phyloP scores from a whole-genome alignment of 768 basidiomycete genomes.

The Chalciporus sphaerocephalus region DNA sequence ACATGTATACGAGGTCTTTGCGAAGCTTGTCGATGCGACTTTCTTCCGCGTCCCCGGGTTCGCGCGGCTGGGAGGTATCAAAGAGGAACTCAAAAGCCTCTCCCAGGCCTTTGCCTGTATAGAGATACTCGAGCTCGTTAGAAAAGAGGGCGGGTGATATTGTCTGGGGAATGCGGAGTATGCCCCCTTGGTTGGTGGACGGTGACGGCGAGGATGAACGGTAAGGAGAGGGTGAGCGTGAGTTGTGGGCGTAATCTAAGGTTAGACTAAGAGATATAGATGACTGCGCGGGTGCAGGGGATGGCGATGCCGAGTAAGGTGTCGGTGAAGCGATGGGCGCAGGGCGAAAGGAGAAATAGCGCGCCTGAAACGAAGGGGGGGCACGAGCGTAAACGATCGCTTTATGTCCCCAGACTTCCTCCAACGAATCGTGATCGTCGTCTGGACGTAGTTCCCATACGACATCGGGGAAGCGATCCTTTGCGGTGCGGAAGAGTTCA shows the following conservation, averaged over 20 bases:
- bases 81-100: conserved; percentile 86
- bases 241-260: conserved; percentile 38
- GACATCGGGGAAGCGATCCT: conserved; percentile 93
- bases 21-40: conserved; percentile 77
- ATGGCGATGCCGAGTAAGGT: conserved; percentile 47
- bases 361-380: conserved; percentile 83
- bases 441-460: conserved; percentile 79
- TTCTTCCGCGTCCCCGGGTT: conserved; percentile 47
- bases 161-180: conserved; percentile 60
- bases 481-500: conserved; percentile 73
- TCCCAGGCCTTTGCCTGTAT: conserved; percentile 86
- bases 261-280: conserved; percentile 53
- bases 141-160: conserved; percentile 80
- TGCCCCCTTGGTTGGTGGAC: conserved; percentile 37
- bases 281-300: conserved; percentile 53
- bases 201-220: conserved; percentile 45
- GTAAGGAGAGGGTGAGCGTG: conserved; percentile 45
- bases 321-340: conserved; percentile 48
- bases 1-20: conserved; percentile 95
- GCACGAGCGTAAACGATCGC: conserved; percentile 95
- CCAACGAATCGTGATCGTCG: conserved; percentile 45
- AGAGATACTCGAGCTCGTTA: conserved; percentile 90
- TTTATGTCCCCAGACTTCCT: conserved; percentile 90
- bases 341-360: conserved; percentile 79
- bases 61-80: conserved; percentile 47